Base-by-base conservation (phyloP, 2,329 filamentous ascomycete species). In the Geosmithia flava region DNA sequence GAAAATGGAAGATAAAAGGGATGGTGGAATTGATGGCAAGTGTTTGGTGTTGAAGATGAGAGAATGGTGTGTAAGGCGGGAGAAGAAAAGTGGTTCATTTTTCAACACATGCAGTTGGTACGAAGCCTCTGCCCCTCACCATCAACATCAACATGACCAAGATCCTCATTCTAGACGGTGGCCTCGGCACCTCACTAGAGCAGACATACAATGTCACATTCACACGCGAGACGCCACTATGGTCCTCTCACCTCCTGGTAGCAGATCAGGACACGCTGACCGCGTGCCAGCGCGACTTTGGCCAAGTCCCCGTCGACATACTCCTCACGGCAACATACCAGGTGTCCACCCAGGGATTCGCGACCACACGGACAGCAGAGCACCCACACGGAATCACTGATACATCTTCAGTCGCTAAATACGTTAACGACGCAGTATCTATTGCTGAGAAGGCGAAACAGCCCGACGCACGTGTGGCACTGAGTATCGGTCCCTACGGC, bases 291-390 rank as follows among this genome's bases (percentile, higher is more conserved):
- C 56, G 58, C 47, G 72, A 74, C 53, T 83, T 83, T 58, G 69
- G 65, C 47, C 51, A 57, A 7, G 72, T 76, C 2, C 80, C 78
- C 37, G 74, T 76, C 48, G 78, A 85, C 56, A 68, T 86, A 27
- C 61, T 85, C 19, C 69, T 82, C 44, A 85, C 80, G 10, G 81
- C 80, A 7, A 86, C 82, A 0, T 86, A 86, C 59, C 81, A 85
- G 58, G 66, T 76, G 1, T 82, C 76, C 0, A 59, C 70, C 7
- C 64, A 74, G 11, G 80, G 75, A 0, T 83, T 85, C 53, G 59
- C 61, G 3, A 65, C 63, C 39, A 81, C 78, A 1, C 67, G 51
- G 48, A 70, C 66, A 1, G 17, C 60, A 0, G 53, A 62, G 2
- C 67, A 62, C 44, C 70, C 74, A 0, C 20, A 63, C 3, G 76